phyloP scores from a whole-genome alignment of 1,284 basidiomycete genomes.

The Trametes versicolor region DNA sequence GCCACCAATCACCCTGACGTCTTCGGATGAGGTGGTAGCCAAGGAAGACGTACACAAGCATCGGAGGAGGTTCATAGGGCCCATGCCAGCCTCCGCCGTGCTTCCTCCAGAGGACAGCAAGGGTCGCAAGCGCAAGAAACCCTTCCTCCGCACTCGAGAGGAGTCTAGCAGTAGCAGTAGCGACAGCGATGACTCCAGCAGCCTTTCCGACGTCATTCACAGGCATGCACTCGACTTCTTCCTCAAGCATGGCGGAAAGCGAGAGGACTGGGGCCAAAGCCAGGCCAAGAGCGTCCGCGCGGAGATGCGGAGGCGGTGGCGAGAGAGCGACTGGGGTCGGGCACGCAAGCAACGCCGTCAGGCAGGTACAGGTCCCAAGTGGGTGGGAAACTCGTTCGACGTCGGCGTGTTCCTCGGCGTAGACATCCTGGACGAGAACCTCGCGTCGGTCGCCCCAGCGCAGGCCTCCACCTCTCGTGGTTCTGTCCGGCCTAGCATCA shows the following conservation, averaged over 20 bases:
- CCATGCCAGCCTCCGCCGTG: conserved; percentile 38
- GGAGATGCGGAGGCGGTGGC: conserved; percentile 71
- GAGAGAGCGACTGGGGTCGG: conserved; percentile 70
- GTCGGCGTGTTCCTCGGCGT: conserved; percentile 74
- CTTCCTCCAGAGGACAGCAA: conserved; percentile 17
- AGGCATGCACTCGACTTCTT: conserved; percentile 72
- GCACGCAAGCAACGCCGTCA: conserved; percentile 53
- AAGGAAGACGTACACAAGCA: conserved; percentile 38
- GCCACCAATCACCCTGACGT: neutral
- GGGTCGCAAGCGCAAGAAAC: conserved; percentile 19
- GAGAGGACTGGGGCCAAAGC: conserved; percentile 71
- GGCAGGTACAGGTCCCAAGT: conserved; percentile 48
- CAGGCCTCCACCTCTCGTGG: conserved; percentile 16
- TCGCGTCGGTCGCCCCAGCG: conserved; percentile 17
- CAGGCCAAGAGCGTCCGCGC: conserved; percentile 59
- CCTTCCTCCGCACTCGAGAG: conserved; percentile 11
- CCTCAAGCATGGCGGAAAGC: conserved; percentile 65
- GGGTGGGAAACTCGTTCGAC: conserved; percentile 81
- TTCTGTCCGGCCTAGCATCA: conserved; percentile 6
- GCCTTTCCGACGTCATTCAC: conserved; percentile 57
- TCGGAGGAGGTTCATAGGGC: conserved; percentile 43
- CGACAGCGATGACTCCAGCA: conserved; percentile 40
- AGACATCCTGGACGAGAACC: conserved; percentile 53
- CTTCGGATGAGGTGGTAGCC: conserved; percentile 18
- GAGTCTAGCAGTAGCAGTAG: conserved; percentile 18